These are phyloP conservation scores for Fusarium citri DNA, from an alignment of 2,329 filamentous ascomycete genomes.

Conservation along the genomic window DNA sequence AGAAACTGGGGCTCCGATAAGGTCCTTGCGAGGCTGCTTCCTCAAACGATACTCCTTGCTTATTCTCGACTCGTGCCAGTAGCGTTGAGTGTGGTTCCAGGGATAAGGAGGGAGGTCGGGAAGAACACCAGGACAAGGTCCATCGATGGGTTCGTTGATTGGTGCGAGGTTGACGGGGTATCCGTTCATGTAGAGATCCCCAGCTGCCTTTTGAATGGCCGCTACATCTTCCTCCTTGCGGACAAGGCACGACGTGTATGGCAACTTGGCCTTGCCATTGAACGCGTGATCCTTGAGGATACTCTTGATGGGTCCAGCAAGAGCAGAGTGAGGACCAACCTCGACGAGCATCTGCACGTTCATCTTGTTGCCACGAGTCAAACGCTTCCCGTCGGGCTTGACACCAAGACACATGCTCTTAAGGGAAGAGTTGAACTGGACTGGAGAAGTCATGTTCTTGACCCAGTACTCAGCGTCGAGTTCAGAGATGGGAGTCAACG, in stretches of 20 bases:
- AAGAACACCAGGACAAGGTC: neutral
- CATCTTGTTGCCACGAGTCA: neutral
- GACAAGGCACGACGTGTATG: neutral
- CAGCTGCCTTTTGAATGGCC: neutral
- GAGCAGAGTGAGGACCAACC: slow-evolving; percentile 1
- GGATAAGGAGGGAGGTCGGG: neutral
- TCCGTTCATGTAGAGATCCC: neutral
- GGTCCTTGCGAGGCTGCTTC: neutral
- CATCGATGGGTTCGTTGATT: slow-evolving; percentile 1
- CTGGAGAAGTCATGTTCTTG: neutral
- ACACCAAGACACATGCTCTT: neutral
- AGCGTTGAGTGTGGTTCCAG: neutral
- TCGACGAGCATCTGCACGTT: neutral
- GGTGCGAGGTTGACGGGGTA: neutral
- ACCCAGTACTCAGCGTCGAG: slow-evolving; percentile 2
- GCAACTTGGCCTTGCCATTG: neutral
- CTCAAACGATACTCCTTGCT: neutral
- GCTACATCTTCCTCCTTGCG: neutral
- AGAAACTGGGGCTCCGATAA: neutral
- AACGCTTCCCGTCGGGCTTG: neutral
- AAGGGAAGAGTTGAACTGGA: neutral
- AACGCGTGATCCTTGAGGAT: neutral
- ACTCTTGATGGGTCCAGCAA: neutral
- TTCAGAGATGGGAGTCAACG: neutral
- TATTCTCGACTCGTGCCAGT: neutral